phyloP scores from a whole-genome alignment of 495 filamentous ascomycete genomes.

The Annulohypoxylon nitens region DNA sequence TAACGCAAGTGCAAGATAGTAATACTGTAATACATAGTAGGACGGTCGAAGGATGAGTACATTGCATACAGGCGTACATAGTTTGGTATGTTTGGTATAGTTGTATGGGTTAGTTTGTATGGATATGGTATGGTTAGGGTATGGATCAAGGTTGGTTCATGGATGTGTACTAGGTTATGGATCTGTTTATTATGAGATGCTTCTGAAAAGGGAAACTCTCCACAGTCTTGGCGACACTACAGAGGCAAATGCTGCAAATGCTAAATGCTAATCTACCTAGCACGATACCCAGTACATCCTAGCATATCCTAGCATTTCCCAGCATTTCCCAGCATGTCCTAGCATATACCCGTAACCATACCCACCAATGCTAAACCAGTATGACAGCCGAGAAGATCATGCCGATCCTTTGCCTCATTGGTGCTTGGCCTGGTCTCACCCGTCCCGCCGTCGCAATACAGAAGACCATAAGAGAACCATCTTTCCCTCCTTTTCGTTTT shows the following conservation, averaged over 20 bases:
- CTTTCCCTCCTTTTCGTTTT: constrained; percentile 19
- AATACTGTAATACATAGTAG: background rate
- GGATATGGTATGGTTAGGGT: background rate
- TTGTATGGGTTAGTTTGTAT: background rate
- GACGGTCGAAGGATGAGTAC: background rate
- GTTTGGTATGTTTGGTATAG: background rate
- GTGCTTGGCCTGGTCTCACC: constrained; percentile 34
- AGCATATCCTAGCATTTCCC: no score
- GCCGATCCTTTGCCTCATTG: constrained; percentile 34
- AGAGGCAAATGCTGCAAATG: background rate
- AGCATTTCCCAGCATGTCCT: no score
- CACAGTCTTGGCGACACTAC: constrained; percentile 37
- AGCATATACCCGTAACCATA: no score
- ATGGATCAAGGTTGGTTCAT: background rate
- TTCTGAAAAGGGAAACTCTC: constrained; percentile 43
- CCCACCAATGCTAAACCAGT: constrained; percentile 41
- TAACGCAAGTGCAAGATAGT: background rate
- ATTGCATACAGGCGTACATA: background rate
- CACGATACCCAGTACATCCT: constrained; percentile 16
- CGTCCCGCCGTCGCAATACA: constrained; percentile 42
- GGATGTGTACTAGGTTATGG: background rate
- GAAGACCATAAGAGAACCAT: constrained; percentile 29
- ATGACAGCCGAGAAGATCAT: constrained; percentile 42
- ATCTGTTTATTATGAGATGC: constrained; percentile 32
- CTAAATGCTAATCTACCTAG: constrained; percentile 34